Conservation (phyloP, 2,329 filamentous ascomycete species). For the Talaromyces sp. region DNA sequence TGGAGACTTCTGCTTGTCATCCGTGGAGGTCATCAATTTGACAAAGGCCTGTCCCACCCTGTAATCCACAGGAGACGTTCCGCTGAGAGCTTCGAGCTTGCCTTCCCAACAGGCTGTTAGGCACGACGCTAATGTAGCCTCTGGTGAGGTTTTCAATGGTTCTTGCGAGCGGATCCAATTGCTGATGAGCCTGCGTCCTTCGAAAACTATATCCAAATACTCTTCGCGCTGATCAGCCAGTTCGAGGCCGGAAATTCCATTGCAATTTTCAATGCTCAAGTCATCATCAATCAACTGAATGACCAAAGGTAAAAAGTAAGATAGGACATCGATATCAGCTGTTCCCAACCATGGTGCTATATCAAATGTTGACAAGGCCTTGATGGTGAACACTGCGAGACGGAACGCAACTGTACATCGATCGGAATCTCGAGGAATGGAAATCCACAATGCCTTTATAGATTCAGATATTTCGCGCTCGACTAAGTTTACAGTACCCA, state of each 20-base stretch:
- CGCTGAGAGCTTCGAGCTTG: conserved; percentile 34
- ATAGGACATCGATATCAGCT: conserved; percentile 43
- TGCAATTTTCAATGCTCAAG: conserved; percentile 58
- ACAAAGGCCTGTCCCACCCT: conserved; percentile 45
- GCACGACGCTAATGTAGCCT: conserved; percentile 26
- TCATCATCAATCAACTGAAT: conserved; percentile 63
- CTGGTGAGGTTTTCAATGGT: conserved; percentile 14
- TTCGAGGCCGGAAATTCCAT: conserved; percentile 55
- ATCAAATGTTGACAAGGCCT: conserved; percentile 55
- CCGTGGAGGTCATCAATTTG: conserved; percentile 40
- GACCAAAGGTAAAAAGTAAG: conserved; percentile 57
- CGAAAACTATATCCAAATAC: conserved; percentile 55
- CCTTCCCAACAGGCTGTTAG: conserved; percentile 38
- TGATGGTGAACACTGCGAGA: conserved; percentile 71
- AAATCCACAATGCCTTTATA: conserved; percentile 29
- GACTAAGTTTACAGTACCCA: conserved; percentile 70
- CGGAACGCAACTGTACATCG: conserved; percentile 74
- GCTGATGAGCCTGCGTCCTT: conserved; percentile 53
- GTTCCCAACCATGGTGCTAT: conserved; percentile 35
- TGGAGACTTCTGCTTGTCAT: conserved; percentile 29
- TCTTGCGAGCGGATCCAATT: conserved; percentile 42
- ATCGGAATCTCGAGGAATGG: conserved; percentile 62
- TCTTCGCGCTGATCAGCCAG: conserved; percentile 55
- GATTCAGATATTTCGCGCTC: conserved; percentile 32
- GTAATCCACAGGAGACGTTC: conserved; percentile 39